Conservation (phyloP, 306 rosid species). For the Cucumis cinereus region DNA sequence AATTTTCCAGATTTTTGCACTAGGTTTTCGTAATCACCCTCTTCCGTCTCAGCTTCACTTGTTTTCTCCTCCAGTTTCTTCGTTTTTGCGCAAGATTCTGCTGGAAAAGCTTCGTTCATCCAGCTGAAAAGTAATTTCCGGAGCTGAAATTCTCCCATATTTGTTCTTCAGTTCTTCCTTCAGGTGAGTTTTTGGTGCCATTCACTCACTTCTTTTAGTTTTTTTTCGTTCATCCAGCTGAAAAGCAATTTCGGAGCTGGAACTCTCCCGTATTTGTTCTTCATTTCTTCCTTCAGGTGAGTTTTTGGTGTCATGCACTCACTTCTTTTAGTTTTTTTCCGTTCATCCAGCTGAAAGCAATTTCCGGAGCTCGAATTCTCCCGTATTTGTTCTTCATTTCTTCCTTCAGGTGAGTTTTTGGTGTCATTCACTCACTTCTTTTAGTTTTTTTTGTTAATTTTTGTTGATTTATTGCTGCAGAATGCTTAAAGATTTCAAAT, state of each 20-base stretch:
- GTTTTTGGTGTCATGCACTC: neutral
- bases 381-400: slow-evolving; percentile 42
- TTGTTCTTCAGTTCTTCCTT: slow-evolving; percentile 46
- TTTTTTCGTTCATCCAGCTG: neutral
- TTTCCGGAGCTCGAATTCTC: slow-evolving; percentile 35
- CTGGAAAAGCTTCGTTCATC: neutral
- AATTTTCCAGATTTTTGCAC: neutral
- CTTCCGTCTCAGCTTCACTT: neutral
- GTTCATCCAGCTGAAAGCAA: neutral
- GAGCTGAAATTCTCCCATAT: slow-evolving; percentile 26
- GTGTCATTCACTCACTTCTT: neutral
- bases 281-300: slow-evolving; percentile 60
- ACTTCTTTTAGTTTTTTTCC: neutral
- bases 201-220: neutral
- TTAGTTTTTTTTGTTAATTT: neutral
- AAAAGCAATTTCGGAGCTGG: slow-evolving; percentile 23
- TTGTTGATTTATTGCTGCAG: slow-evolving; percentile 15
- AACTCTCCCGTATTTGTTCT: slow-evolving; percentile 38
- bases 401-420: slow-evolving; percentile 44
- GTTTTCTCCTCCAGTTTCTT: neutral
- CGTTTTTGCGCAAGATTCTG: neutral
- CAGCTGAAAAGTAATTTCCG: slow-evolving; percentile 18
- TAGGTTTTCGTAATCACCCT: slow-evolving; percentile 16
- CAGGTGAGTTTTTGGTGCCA: slow-evolving; percentile 32
- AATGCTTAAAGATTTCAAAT: slow-evolving; percentile 74